These are phyloP conservation scores for Solanum chiquidenum DNA, from an alignment of 257 asterid genomes.

Conservation along the genomic window DNA sequence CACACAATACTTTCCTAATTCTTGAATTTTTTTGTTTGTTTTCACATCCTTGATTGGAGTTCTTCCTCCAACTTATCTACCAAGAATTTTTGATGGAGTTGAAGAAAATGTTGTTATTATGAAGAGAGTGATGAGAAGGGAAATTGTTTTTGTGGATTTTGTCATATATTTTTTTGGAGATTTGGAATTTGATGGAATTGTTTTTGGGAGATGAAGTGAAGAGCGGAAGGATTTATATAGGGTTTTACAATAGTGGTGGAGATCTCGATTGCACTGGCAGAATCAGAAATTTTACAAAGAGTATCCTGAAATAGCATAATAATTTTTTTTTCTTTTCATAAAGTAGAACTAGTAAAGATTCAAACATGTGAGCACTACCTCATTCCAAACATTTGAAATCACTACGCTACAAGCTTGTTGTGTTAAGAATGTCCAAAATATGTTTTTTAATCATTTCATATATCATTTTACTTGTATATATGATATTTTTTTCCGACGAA, in stretches of 20 bases:
- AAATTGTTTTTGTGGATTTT: not conserved
- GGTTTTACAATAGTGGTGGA: not conserved
- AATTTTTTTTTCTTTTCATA: too few relatives aligned
- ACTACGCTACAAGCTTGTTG: too few relatives aligned
- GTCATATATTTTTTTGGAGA: not conserved
- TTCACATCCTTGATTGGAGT: slow-evolving; percentile 32
- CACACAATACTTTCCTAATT: slow-evolving; percentile 52
- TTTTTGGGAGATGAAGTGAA: not conserved
- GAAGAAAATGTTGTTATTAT: not conserved
- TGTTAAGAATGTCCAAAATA: too few relatives aligned
- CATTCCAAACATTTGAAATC: too few relatives aligned
- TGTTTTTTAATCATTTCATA: too few relatives aligned
- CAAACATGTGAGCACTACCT: too few relatives aligned
- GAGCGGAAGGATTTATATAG: not conserved
- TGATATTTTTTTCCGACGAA: too few relatives aligned
- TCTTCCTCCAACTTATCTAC: slow-evolving; percentile 35
- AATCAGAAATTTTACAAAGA: too few relatives aligned
- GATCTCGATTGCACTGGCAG: too few relatives aligned
- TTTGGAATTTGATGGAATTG: not conserved
- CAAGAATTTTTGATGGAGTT: slow-evolving; percentile 1
- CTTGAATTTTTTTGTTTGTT: slow-evolving; percentile 38
- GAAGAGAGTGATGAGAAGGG: not conserved
- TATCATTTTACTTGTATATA: too few relatives aligned
- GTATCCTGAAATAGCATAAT: too few relatives aligned
- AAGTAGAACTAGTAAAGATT: too few relatives aligned